Base-by-base conservation (phyloP, 2,329 filamentous ascomycete genomes). In the Penicillium verrucosum region DNA sequence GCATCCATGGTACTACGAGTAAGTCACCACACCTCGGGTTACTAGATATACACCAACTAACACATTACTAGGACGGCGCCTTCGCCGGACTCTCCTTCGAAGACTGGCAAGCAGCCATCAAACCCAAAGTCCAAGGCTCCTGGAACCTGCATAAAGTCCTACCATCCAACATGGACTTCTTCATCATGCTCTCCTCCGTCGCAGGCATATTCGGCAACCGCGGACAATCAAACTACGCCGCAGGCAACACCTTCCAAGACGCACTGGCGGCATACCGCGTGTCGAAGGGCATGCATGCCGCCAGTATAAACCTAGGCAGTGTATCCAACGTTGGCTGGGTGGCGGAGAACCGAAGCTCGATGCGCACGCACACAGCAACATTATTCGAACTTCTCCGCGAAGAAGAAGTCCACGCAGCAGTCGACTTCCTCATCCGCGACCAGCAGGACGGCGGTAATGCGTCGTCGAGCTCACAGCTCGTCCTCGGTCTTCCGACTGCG, bases 181-280 rank as follows among this genome's bases (percentile, higher is more conserved):
- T 78, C 56, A 60, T 77, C 47, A 70, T 75, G 60, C 64, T 78
- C 1, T 77, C 75, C 0, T 79, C 77, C 1, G 62, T 73, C 1
- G 72, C 75, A 32, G 74, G 75, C 1, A 65, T 82, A 14, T 66
- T 78, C 6, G 80, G 80, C 4, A 79, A 78, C 49, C 61, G 73
- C 6, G 74, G 76, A 4, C 71, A 82, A 52, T 71, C 78, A 11
- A 80, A 78, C 57, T 79, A 79, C 57, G 68, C 71, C 2, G 74
- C 75, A 6, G 76, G 66, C 18, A 71, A 72, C 42, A 69, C 72
- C 1, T 78, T 71, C 61, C 70, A 77, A 55, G 74, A 76, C 43
- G 68, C 71, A 0, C 56, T 77, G 7, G 72, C 71, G 3, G 64
- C 60, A 6, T 64, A 70, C 30, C 71, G 73, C 7, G 49, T 37